Conservation (phyloP, 2,329 filamentous ascomycete genomes). For the Epicoccum nigrum region DNA sequence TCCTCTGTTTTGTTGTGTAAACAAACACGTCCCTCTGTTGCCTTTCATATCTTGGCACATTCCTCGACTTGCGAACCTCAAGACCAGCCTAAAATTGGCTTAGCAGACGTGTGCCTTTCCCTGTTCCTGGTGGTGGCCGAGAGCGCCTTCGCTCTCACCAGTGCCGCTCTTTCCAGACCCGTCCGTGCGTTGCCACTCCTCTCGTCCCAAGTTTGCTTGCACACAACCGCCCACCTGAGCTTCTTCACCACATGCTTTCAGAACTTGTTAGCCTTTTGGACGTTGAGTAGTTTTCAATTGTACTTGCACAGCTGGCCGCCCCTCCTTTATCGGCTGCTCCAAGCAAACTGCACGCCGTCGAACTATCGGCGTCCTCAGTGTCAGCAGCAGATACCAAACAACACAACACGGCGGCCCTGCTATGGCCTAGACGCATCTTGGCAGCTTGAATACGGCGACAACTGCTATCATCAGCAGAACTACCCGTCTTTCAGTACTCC, state of each 20-base stretch:
- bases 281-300: constrained; percentile 32
- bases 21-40: constrained; percentile 9
- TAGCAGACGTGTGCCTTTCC: constrained; percentile 12
- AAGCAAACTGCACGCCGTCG: constrained; percentile 24
- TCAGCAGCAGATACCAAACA: constrained; percentile 32
- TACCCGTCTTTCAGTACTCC: constrained; percentile 27
- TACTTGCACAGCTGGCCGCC: constrained; percentile 33
- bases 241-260: constrained; percentile 31
- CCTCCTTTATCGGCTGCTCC: constrained; percentile 37
- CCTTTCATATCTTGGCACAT: constrained; percentile 18
- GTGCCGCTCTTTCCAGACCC: constrained; percentile 20
- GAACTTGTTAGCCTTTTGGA: constrained; percentile 45
- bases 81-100: neutral
- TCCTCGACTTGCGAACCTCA: constrained; percentile 10
- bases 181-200: constrained; percentile 30
- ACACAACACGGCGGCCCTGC: constrained; percentile 20
- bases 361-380: constrained; percentile 23
- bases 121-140: constrained; percentile 22
- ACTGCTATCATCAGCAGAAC: constrained; percentile 20
- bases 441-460: constrained; percentile 19
- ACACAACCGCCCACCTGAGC: constrained; percentile 17
- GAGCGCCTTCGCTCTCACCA: constrained; percentile 26
- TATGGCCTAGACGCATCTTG: constrained; percentile 25
- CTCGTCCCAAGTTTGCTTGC: constrained; percentile 13
- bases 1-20: constrained; percentile 12